These are phyloP conservation scores for Edaphochlamys debaryana DNA, from an alignment of 139 green algal species.

Conservation along the genomic window DNA sequence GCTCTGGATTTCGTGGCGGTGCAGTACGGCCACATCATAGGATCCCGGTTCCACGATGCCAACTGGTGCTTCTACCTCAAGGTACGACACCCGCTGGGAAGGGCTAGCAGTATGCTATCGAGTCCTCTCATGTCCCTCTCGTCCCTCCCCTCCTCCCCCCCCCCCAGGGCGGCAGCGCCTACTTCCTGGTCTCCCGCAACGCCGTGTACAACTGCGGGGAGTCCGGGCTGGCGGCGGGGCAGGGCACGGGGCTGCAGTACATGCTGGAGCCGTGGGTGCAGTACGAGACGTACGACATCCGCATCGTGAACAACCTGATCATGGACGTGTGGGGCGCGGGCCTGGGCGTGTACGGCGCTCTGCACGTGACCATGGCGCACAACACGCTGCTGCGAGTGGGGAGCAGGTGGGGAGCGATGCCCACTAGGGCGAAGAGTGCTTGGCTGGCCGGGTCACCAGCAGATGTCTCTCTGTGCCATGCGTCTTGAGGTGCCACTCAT, in stretches of 20 bases:
- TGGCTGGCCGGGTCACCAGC: too few relatives aligned
- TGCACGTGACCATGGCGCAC: slow-evolving; percentile 38
- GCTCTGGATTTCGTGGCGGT: slow-evolving; percentile 42
- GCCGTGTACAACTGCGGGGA: slow-evolving; percentile 7
- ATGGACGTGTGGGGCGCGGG: slow-evolving; percentile 38
- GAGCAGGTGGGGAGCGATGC: too few relatives aligned
- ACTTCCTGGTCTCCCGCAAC: slow-evolving; percentile 18
- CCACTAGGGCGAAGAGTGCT: too few relatives aligned
- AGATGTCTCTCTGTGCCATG: too few relatives aligned
- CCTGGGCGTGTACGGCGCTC: slow-evolving; percentile 33
- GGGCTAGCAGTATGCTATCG: too few relatives aligned
- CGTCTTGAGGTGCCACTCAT: too few relatives aligned
- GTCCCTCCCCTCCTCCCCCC: too few relatives aligned
- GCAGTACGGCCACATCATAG: slow-evolving; percentile 47
- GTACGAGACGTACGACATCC: slow-evolving; percentile 46
- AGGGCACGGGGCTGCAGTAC: slow-evolving; percentile 29
- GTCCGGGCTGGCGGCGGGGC: slow-evolving; percentile 1
- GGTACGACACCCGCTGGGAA: too few relatives aligned
- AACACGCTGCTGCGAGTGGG: slow-evolving; percentile 25
- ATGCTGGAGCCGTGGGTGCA: slow-evolving; percentile 39
- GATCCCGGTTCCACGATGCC: slow-evolving; percentile 7
- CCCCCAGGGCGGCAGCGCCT: slow-evolving; percentile 37
- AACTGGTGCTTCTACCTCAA: slow-evolving; percentile 47
- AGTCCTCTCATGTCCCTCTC: too few relatives aligned
- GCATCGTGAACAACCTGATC: slow-evolving; percentile 41